A percentile compares a stretch with the other conserved stretches of the same genome.
Conservation (phyloP, 371 early-diverging fungal genomes). For the Mucor indicus region DNA sequence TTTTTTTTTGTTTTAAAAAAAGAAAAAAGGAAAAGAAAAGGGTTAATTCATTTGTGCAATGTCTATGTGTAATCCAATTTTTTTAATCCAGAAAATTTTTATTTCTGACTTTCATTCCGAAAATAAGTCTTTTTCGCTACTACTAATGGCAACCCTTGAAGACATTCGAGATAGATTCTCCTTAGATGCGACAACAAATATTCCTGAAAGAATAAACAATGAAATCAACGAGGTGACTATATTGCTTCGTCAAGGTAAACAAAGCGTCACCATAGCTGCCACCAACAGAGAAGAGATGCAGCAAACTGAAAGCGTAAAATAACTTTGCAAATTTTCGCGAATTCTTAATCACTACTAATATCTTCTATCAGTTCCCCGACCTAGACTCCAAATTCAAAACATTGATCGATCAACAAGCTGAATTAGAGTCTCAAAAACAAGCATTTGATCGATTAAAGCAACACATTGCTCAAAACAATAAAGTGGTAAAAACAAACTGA, state of each 20-base stretch:
- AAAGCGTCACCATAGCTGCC: background rate
- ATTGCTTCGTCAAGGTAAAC: constrained; percentile 6
- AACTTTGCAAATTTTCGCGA: background rate
- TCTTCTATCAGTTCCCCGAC: background rate
- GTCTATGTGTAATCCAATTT: no score
- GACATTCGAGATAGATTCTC: constrained; percentile 1
- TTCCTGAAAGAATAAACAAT: background rate
- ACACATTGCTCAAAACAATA: constrained; percentile 2
- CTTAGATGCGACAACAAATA: background rate
- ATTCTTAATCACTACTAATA: background rate
- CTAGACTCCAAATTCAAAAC: constrained; percentile 5
- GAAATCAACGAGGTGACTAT: background rate
- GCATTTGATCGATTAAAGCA: background rate
- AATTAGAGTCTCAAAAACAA: constrained; percentile 1
- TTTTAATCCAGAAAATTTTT: no score
- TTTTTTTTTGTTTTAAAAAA: no score
- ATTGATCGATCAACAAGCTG: constrained; percentile 10
- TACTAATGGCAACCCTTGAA: no score
- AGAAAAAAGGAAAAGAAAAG: no score
- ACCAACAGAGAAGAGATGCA: constrained; percentile 10
- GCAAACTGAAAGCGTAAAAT: constrained; percentile 2
- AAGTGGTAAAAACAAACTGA: background rate
- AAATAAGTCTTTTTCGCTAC: no score
- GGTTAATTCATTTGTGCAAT: no score
- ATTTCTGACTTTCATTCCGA: no score